A percentile compares a stretch with the other conserved stretches of the same genome.
Evolutionary conservation across 805 yeast genomes (phyloP).

Genomic region (Zygosaccharomyces bisporus): DNA sequence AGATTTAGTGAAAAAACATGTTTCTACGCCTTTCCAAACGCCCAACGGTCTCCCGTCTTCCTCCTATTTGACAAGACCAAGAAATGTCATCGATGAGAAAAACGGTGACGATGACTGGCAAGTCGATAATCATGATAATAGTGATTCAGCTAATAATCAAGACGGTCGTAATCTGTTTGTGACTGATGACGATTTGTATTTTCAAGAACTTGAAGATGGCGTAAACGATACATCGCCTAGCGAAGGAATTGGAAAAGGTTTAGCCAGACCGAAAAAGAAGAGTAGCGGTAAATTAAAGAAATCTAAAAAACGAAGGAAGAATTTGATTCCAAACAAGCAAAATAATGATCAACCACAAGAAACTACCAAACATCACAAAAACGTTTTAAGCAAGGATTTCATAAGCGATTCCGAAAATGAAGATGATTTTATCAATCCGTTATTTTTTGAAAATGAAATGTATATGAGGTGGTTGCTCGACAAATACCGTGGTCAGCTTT

Average conservation of each 20-base stretch:
- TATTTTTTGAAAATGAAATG: slow-evolving; percentile 37
- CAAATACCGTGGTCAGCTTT: slow-evolving; percentile 26
- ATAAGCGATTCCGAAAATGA: slow-evolving; percentile 36
- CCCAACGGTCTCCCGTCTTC: slow-evolving; percentile 30
- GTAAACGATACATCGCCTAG: slow-evolving; percentile 10
- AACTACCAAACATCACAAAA: slow-evolving; percentile 10
- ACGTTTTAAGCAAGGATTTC: slow-evolving; percentile 30
- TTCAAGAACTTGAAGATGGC: slow-evolving; percentile 22
- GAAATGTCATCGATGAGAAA: neutral
- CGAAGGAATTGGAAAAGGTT: slow-evolving; percentile 20
- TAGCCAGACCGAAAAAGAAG: slow-evolving; percentile 24
- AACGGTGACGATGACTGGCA: slow-evolving; percentile 25
- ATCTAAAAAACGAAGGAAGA: slow-evolving; percentile 1
- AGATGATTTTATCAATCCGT: slow-evolving; percentile 21
- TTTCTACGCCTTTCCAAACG: slow-evolving; percentile 28
- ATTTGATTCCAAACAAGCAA: slow-evolving; percentile 15
- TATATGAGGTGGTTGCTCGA: slow-evolving; percentile 34
- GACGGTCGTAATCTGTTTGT: slow-evolving; percentile 14
- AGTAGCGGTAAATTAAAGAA: slow-evolving; percentile 7
- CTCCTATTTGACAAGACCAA: slow-evolving; percentile 26
- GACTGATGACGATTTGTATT: slow-evolving; percentile 28
- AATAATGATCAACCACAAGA: slow-evolving; percentile 14
- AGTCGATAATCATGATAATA: slow-evolving; percentile 22
- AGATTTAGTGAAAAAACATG: slow-evolving; percentile 20
- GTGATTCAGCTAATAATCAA: slow-evolving; percentile 22